Conservation (phyloP, 257 asterid genomes). For the Gardenia jasminoides region DNA sequence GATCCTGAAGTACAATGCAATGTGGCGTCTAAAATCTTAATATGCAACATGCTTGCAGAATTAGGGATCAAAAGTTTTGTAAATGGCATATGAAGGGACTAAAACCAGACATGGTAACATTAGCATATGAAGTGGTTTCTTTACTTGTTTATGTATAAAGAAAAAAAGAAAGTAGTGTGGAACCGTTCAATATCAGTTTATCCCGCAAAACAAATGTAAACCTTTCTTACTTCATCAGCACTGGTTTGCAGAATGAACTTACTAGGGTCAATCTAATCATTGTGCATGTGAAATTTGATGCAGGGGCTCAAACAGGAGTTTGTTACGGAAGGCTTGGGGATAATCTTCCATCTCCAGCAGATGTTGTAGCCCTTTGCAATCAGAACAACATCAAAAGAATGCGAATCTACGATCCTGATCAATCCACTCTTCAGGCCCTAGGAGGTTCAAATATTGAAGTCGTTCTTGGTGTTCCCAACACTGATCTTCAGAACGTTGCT, state of each 20-base stretch:
- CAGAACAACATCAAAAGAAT: conserved; percentile 32
- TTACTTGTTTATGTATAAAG: no score
- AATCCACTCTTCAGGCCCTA: conserved; percentile 29
- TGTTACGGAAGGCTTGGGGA: conserved; percentile 32
- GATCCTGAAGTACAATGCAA: background rate
- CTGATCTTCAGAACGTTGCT: conserved; percentile 27
- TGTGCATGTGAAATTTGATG: background rate
- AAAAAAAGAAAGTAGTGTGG: no score
- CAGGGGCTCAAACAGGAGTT: conserved; percentile 39
- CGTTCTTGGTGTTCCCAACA: conserved; percentile 35
- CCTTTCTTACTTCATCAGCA: no score
- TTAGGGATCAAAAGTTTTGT: no score
- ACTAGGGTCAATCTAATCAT: no score
- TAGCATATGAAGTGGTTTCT: no score
- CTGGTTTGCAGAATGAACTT: no score
- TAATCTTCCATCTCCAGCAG: conserved; percentile 25
- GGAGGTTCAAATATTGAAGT: conserved; percentile 34
- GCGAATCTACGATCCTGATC: conserved; percentile 39
- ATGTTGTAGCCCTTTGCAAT: conserved; percentile 31
- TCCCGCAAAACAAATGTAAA: no score
- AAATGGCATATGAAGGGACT: no score
- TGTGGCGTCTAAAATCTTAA: no score
- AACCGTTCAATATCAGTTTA: no score
- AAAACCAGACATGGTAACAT: background rate
- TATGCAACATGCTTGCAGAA: background rate